Base-by-base conservation (phyloP, 805 yeast genomes). In the Nakazawaea populi region DNA sequence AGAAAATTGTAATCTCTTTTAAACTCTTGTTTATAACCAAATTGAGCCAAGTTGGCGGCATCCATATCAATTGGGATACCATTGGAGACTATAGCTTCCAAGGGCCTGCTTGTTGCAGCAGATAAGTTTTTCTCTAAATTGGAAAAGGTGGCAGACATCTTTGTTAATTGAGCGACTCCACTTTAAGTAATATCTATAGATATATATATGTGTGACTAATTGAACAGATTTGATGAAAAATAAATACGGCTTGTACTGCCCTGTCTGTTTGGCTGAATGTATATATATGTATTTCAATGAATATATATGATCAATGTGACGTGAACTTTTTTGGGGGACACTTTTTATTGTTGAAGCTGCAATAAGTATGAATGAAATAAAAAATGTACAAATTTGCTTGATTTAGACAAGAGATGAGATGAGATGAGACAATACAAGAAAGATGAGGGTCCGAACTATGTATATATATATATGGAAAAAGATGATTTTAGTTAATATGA, bases 21-120 rank as follows among this genome's bases (percentile, higher is more conserved):
- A 54, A 83, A 71, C 55, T 82, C 87, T 61, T 80, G 84, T 60
- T 77, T 77, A 59, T 82, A 83, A 24, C 88, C 89, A 52, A 82
- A 67, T 48, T 64, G 56, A 18, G 71, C 72, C 51, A 68, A 58
- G 42, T 59, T 64, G 35, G 63, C 62, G 18, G 68, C 69, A 57
- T 66, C 70, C 5, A 59, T 42, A 56, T 66, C 68, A 8, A 50
- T 35, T 39, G 52, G 52, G 7, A 49, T 39, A 32, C 48, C 48
- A 37, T 48, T 35, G 35, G 52, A 44, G 6, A 44, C 48, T 8
- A 44, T 44, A 6, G 52, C 38, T 8, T 36, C 38, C 11, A 42
- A 9, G 5, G 44, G 36, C 27, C 43, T 40, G n/a, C 40, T 37
- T 7, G 29, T 11, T 14, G 34, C 14, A 28, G 34, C 14, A 38